phyloP scores from a whole-genome alignment of 2,329 filamentous ascomycete species.

The Diaporthe vaccinii region DNA sequence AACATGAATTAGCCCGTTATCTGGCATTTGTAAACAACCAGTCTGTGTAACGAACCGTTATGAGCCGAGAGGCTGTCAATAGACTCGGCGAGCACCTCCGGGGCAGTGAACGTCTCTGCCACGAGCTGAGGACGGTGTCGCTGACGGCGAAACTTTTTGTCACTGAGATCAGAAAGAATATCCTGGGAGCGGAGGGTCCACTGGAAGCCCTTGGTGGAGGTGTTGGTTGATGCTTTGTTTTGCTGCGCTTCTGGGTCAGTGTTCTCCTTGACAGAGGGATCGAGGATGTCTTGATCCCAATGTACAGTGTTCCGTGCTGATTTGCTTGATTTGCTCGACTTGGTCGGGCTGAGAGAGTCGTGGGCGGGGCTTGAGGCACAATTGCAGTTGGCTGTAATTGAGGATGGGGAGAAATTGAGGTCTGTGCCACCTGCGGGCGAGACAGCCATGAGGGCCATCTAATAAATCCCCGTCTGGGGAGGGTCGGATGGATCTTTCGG shows the following conservation, averaged over 20 bases:
- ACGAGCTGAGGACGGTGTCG: slow-evolving; percentile 35
- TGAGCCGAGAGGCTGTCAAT: slow-evolving; percentile 3
- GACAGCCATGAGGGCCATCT: slow-evolving; percentile 31
- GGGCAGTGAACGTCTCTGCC: slow-evolving; percentile 40
- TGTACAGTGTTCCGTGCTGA: slow-evolving; percentile 37
- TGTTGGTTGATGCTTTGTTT: not conserved
- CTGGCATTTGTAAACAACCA: not conserved
- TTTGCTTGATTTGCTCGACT: slow-evolving; percentile 1
- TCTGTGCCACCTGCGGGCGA: slow-evolving; percentile 30
- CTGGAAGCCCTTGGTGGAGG: slow-evolving; percentile 9
- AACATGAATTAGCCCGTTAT: not conserved
- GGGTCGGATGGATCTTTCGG: slow-evolving; percentile 26
- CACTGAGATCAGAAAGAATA: slow-evolving; percentile 18
- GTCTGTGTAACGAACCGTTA: slow-evolving; percentile 23
- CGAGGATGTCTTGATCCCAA: slow-evolving; percentile 30
- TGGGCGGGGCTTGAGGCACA: slow-evolving; percentile 11
- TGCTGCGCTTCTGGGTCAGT: slow-evolving; percentile 9
- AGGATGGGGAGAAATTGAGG: slow-evolving; percentile 32
- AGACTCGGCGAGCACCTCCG: slow-evolving; percentile 14
- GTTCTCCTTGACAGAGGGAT: slow-evolving; percentile 31
- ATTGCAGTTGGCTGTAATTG: slow-evolving; percentile 10
- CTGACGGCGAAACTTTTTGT: slow-evolving; percentile 39
- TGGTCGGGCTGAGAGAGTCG: not conserved
- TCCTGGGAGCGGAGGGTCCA: slow-evolving; percentile 13
- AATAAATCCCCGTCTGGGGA: slow-evolving; percentile 35